Evolutionary conservation across 768 basidiomycete genomes (phyloP).

Genomic region (Termitomyces sp.): DNA sequence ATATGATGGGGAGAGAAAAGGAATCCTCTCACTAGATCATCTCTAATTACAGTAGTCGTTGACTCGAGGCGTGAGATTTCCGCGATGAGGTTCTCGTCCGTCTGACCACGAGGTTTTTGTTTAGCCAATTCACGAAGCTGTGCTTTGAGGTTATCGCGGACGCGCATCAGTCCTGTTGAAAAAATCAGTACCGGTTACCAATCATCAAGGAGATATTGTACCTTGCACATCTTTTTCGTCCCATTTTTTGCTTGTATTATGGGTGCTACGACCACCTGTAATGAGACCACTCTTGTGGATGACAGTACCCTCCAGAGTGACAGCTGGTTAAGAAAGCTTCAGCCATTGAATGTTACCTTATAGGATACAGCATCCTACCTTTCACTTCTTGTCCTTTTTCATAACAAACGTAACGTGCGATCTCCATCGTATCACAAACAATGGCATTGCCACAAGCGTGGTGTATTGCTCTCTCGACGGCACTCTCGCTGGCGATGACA

Average conservation of each 20-base stretch:
- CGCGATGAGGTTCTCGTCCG: constrained; percentile 73
- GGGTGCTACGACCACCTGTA: constrained; percentile 87
- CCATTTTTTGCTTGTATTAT: constrained; percentile 80
- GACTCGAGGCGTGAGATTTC: constrained; percentile 82
- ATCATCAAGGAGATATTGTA: constrained; percentile 20
- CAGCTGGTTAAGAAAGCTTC: constrained; percentile 51
- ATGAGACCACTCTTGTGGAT: constrained; percentile 98
- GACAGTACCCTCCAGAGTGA: constrained; percentile 93
- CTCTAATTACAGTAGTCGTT: constrained; percentile 65
- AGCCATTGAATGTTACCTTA: neutral
- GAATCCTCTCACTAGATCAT: constrained; percentile 66
- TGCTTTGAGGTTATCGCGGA: constrained; percentile 64
- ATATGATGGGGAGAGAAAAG: neutral
- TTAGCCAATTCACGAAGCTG: constrained; percentile 84
- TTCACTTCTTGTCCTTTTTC: constrained; percentile 97
- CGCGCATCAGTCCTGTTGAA: constrained; percentile 41
- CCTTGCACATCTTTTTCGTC: constrained; percentile 93
- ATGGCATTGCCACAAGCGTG: constrained; percentile 94
- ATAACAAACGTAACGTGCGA: constrained; percentile 87
- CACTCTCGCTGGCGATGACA: constrained; percentile 77
- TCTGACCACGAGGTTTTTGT: constrained; percentile 77
- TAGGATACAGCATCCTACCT: constrained; percentile 48
- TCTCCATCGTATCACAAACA: constrained; percentile 93
- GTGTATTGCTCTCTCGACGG: constrained; percentile 91
- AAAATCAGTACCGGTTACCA: neutral